A percentile compares a stretch with the other conserved stretches of the same genome.
These are phyloP conservation scores for Peniophora sp. DNA, from an alignment of 1,284 basidiomycete species.

Conservation along the genomic window DNA sequence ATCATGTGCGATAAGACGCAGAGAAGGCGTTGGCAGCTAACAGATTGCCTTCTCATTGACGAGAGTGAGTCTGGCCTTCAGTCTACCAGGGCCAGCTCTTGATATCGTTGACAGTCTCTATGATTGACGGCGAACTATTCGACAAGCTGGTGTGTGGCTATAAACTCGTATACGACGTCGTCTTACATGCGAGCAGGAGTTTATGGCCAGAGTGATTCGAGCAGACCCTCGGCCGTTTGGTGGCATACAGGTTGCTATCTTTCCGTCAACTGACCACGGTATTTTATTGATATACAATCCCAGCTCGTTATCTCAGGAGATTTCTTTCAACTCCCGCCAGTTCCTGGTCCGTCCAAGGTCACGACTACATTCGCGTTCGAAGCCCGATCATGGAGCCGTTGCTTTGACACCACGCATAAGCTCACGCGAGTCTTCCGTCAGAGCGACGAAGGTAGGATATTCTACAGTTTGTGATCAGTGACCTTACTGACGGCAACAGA, in stretches of 20 bases:
- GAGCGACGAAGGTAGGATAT: slow-evolving; percentile 51
- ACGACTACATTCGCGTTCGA: slow-evolving; percentile 55
- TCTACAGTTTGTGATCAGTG: too few species aligned
- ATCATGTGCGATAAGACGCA: slow-evolving; percentile 43
- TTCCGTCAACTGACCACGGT: too few species aligned
- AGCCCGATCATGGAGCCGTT: slow-evolving; percentile 49
- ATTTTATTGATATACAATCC: slow-evolving; percentile 1
- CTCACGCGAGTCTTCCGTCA: slow-evolving; percentile 39
- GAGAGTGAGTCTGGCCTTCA: slow-evolving; percentile 43
- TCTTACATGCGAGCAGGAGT: too few species aligned
- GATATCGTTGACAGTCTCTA: slow-evolving; percentile 34
- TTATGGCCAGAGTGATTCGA: slow-evolving; percentile 42
- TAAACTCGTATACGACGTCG: too few species aligned
- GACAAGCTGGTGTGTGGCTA: slow-evolving; percentile 51
- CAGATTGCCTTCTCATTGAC: slow-evolving; percentile 58
- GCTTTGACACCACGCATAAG: slow-evolving; percentile 28
- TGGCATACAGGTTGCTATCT: slow-evolving; percentile 69
- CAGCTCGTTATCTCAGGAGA: slow-evolving; percentile 73
- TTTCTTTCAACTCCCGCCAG: slow-evolving; percentile 77
- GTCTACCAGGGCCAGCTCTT: background rate
- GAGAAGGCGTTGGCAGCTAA: slow-evolving; percentile 39
- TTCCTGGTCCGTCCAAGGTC: slow-evolving; percentile 35
- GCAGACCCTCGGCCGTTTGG: slow-evolving; percentile 61
- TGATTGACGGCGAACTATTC: slow-evolving; percentile 51
- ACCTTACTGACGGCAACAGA: too few species aligned